Conservation (phyloP, 2,329 filamentous ascomycete species). For the Sporothrix pseudoabietina region DNA sequence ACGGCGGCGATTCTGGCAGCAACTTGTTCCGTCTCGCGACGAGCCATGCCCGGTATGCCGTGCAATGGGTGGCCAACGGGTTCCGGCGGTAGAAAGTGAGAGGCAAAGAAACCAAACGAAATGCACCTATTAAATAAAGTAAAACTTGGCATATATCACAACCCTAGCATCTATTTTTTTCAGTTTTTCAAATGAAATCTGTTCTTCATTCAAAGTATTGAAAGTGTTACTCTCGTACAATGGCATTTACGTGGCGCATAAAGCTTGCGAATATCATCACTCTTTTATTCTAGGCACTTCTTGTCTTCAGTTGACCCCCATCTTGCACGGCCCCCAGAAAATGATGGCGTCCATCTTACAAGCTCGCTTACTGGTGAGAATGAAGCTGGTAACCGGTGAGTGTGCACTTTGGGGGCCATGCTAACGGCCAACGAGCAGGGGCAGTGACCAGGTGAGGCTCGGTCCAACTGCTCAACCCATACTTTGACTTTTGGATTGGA, state of each 20-base stretch:
- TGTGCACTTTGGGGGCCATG: conserved; percentile 7
- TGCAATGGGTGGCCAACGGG: not conserved
- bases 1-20: not conserved
- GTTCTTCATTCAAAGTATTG: not conserved
- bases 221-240: no score
- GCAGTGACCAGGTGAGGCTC: not conserved
- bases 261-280: no score
- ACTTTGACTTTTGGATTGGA: not conserved
- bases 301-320: not conserved
- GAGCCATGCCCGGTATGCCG: not conserved
- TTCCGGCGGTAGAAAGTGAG: not conserved
- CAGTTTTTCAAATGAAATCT: not conserved
- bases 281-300: no score
- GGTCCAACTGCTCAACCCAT: not conserved
- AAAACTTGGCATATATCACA: not conserved
- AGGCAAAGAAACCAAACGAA: not conserved
- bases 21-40: not conserved
- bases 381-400: not conserved
- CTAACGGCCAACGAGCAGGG: not conserved
- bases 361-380: not conserved
- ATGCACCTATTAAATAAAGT: not conserved
- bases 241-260: no score
- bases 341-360: not conserved
- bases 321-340: not conserved
- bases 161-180: not conserved